Evolutionary conservation across 2,329 filamentous ascomycete genomes (phyloP).

Genomic region (Colletotrichum paranaense): DNA sequence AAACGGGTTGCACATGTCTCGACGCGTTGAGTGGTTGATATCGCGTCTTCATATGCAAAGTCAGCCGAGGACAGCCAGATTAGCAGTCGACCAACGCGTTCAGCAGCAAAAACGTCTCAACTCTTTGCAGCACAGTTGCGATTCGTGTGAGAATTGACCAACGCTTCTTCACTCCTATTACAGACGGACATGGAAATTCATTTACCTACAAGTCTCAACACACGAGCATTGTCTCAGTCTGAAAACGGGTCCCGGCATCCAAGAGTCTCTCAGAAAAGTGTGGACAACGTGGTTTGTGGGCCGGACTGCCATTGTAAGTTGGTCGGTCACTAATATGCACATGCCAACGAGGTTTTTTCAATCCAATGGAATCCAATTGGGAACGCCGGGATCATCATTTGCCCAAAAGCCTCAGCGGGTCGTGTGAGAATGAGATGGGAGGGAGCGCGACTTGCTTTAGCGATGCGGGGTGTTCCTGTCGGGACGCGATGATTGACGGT

Average conservation of each 20-base stretch:
- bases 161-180: too few relatives aligned
- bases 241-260: conserved; percentile 25
- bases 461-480: conserved; percentile 20
- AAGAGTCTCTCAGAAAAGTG: not conserved
- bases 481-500: conserved; percentile 23
- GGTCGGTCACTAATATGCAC: not conserved
- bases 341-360: not conserved
- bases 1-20: not conserved
- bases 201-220: conserved; percentile 14
- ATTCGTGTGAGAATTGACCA: not conserved
- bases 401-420: conserved; percentile 30
- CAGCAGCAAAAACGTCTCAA: not conserved
- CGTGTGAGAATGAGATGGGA: conserved; percentile 8
- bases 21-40: conserved; percentile 25
- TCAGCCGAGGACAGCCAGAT: not conserved
- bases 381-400: conserved; percentile 18
- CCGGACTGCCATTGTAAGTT: not conserved
- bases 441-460: conserved; percentile 34
- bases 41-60: conserved; percentile 16
- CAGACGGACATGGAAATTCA: not conserved
- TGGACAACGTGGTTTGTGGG: conserved; percentile 14
- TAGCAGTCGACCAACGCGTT: not conserved
- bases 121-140: not conserved
- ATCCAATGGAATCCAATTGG: conserved; percentile 18
- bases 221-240: conserved; percentile 28